Evolutionary conservation across 2,329 filamentous ascomycete species (phyloP).

Genomic region (Clarireedia monteithiana): DNA sequence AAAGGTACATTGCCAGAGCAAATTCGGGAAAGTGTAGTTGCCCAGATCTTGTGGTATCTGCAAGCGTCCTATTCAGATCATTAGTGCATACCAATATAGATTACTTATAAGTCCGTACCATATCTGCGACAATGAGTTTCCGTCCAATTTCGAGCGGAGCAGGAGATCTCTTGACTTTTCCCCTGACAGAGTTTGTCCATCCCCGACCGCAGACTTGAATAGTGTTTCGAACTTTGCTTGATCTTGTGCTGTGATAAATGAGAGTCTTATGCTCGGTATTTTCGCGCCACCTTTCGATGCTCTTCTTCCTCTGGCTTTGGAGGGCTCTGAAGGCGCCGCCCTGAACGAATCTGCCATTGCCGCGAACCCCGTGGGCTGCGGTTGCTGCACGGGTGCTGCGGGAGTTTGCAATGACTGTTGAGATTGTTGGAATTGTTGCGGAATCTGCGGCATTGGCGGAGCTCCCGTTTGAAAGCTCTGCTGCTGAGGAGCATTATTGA

Average conservation of each 20-base stretch:
- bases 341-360: slow-evolving; percentile 63
- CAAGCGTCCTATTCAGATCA: slow-evolving; percentile 59
- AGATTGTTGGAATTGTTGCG: slow-evolving; percentile 26
- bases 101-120: slow-evolving; percentile 51
- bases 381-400: slow-evolving; percentile 53
- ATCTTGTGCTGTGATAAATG: slow-evolving; percentile 91
- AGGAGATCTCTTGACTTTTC: slow-evolving; percentile 89
- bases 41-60: slow-evolving; percentile 92
- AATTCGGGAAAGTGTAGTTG: slow-evolving; percentile 97
- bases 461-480: slow-evolving; percentile 30
- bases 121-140: slow-evolving; percentile 83
- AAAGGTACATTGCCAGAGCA: slow-evolving; percentile 95
- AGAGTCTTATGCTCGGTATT: slow-evolving; percentile 89
- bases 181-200: slow-evolving; percentile 76
- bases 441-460: slow-evolving; percentile 29
- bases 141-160: slow-evolving; percentile 78
- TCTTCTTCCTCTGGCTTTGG: slow-evolving; percentile 36
- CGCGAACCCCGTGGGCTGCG: slow-evolving; percentile 57
- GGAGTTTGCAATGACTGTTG: slow-evolving; percentile 37
- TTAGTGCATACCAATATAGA: slow-evolving; percentile 15
- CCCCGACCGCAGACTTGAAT: slow-evolving; percentile 90
- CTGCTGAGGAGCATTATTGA: slow-evolving; percentile 39
- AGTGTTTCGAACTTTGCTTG: slow-evolving; percentile 96
- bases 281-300: slow-evolving; percentile 53
- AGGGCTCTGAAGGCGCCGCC: slow-evolving; percentile 35